Conservation (phyloP, 768 basidiomycete genomes). For the Amanita molliuscula region DNA sequence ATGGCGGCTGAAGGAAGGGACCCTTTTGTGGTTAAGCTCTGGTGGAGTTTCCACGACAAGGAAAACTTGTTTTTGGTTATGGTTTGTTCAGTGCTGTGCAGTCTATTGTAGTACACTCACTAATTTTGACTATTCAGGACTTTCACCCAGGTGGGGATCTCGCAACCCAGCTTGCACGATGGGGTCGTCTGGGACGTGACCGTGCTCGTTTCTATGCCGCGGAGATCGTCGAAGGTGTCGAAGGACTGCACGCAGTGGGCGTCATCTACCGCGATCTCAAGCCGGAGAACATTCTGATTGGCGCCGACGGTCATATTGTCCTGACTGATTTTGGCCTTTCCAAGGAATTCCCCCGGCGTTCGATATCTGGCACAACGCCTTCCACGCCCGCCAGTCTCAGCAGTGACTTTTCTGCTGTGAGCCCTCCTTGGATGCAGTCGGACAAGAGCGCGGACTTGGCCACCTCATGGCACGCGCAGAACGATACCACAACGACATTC, state of each 20-base stretch:
- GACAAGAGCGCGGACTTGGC: conserved; percentile 44
- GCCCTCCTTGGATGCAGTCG: conserved; percentile 74
- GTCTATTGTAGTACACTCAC: conserved; percentile 7
- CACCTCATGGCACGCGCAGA: conserved; percentile 47
- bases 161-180: conserved; percentile 93
- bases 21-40: conserved; percentile 91
- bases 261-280: conserved; percentile 98
- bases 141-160: conserved; percentile 96
- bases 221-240: conserved; percentile 94
- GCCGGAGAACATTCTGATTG: conserved; percentile 94
- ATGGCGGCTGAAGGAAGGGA: conserved; percentile 86
- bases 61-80: conserved; percentile 96
- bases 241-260: conserved; percentile 86
- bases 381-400: conserved; percentile 43
- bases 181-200: conserved; percentile 89
- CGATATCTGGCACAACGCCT: conserved; percentile 35
- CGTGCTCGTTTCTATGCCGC: conserved; percentile 95
- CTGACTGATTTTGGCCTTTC: conserved; percentile 95
- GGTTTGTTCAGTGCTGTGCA: conserved; percentile 32
- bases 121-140: conserved; percentile 39
- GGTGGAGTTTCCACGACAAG: conserved; percentile 98
- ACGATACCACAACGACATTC: conserved; percentile 76
- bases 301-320: conserved; percentile 90
- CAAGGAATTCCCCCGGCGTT: conserved; percentile 73
- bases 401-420: conserved; percentile 42